A percentile compares a stretch with the other conserved stretches of the same genome.
These are phyloP conservation scores for Fraxinus nigra DNA, from an alignment of 305 asterid species.

Conservation along the genomic window DNA sequence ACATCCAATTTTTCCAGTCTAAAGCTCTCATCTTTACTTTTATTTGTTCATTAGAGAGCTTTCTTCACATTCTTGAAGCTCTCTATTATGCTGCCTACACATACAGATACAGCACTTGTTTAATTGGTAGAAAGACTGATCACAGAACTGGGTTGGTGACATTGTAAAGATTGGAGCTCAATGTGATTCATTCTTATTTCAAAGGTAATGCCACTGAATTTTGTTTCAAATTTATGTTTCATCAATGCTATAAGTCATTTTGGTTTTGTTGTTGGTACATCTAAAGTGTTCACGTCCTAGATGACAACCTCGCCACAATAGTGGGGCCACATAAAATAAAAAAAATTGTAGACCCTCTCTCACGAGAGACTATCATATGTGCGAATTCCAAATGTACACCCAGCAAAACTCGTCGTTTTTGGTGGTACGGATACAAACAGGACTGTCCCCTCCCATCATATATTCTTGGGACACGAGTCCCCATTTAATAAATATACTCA, in stretches of 20 bases:
- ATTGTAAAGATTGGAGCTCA: neutral
- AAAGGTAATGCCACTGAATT: neutral
- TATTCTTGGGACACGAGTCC: neutral
- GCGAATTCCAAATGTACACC: no score
- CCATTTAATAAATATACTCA: no score
- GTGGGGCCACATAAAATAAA: no score
- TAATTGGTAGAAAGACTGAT: neutral
- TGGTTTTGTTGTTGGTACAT: no score
- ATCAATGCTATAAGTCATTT: neutral
- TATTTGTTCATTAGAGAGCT: neutral
- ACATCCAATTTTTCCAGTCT: neutral
- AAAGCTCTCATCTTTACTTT: neutral
- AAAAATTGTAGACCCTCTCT: no score
- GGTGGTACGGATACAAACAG: neutral
- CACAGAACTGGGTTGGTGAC: neutral
- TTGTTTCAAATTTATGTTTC: neutral
- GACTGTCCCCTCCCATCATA: neutral
- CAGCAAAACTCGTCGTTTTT: no score
- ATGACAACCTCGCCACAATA: no score
- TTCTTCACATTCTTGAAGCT: neutral
- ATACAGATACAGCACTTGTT: neutral
- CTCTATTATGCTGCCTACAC: neutral
- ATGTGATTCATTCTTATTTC: neutral
- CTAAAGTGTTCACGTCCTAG: no score
- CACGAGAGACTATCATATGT: no score